Evolutionary conservation across 371 early-diverging fungal species (phyloP), one percentile per base, ranked within the genome.

Genomic region (Mucor racemosus): DNA sequence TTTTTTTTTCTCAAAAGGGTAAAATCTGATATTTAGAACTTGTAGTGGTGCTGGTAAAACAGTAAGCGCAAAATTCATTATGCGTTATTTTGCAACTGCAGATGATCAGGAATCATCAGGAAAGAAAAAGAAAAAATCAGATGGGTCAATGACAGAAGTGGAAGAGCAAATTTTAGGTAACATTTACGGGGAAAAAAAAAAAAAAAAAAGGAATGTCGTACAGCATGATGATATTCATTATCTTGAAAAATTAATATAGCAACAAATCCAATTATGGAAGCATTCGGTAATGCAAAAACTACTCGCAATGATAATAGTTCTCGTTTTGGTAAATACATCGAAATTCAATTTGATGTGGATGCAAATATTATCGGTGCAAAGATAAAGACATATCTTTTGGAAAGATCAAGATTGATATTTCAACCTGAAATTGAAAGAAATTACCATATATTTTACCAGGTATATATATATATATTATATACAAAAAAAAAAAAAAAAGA

Each of bases 251-350:
- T 41, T 54, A 38, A 11, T 48, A 48, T 57, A 82, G 92, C 98
- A 9, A 96, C 99, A 65, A 99, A 99, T 77, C 99, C 99, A 8
- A 95, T 99, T 72, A 91, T 99, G 84, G 99, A 99, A 89, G 94
- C 98, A 21, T 99, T 99, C 82, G 99, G 99, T 76, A 99, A 99
- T 87, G 97, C 99, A 65, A 99, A 99, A 80, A 99, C 99, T 15
- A 94, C 96, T 1, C 89, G 98, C 69, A 99, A 99, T 80, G 97
- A 99, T 80, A 99, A 99, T 85, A 91, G 92, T 64, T 97, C 97
- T 62, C 91, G 99, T 17, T 99, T 99, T 79, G 99, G 99, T 68
- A 99, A 99, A 88, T 99, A 96, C 81, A 95, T 99, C 59, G 96
- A 97, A 86, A 94, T 94, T 67, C 86, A 90, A 74, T 94, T 94